Evolutionary conservation across 306 rosid species (phyloP).

Genomic region (Erythrophleum fordii): DNA sequence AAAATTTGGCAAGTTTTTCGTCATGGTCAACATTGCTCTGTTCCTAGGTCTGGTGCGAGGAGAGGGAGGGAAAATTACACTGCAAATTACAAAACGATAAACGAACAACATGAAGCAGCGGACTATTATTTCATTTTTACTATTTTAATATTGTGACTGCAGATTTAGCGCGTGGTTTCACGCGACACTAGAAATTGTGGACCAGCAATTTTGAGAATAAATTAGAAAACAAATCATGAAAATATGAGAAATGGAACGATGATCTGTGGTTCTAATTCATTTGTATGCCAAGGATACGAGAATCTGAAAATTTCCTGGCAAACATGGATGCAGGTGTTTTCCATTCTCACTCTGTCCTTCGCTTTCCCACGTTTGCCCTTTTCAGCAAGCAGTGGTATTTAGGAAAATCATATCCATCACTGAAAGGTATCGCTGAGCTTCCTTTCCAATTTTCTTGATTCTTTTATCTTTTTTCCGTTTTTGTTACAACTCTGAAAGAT

Average conservation of each 20-base stretch:
- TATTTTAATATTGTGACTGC: not conserved
- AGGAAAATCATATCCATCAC: conserved; percentile 43
- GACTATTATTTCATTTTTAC: not conserved
- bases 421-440: conserved; percentile 45
- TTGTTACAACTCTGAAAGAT: not conserved
- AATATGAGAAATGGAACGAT: conserved; percentile 15
- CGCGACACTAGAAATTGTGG: conserved; percentile 42
- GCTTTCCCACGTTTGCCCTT: conserved; percentile 41
- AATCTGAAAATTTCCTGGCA: conserved; percentile 28
- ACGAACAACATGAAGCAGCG: not conserved
- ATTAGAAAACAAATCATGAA: not conserved
- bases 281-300: not conserved
- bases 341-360: conserved; percentile 38
- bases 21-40: conserved; percentile 42
- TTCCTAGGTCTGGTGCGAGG: conserved; percentile 27
- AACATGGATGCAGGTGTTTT: conserved; percentile 47
- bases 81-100: not conserved
- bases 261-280: conserved; percentile 13
- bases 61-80: conserved; percentile 26
- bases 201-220: conserved; percentile 7
- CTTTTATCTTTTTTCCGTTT: not conserved
- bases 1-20: conserved; percentile 39
- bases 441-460: not conserved
- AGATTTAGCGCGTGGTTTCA: conserved; percentile 39
- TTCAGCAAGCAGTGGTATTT: conserved; percentile 40